Evolutionary conservation across 768 basidiomycete genomes (phyloP).

Genomic region (Leucocoprinus leucothites): DNA sequence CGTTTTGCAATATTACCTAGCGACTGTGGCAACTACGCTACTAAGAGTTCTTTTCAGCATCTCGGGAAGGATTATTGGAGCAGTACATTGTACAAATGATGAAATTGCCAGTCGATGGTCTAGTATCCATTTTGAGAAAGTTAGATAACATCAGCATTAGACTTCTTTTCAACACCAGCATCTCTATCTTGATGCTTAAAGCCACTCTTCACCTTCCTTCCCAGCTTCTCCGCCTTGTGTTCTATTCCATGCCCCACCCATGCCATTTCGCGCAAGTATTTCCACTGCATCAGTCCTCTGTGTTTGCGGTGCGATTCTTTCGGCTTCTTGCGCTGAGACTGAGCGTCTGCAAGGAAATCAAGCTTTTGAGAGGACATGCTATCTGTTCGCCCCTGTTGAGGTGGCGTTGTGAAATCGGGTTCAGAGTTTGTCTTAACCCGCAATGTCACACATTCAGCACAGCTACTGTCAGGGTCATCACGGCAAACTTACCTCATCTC

Average conservation of each 20-base stretch:
- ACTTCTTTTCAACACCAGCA: constrained; percentile 38
- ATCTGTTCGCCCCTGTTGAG: constrained; percentile 20
- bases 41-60: too few relatives aligned
- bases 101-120: too few relatives aligned
- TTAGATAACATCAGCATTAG: constrained; percentile 13
- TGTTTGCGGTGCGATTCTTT: constrained; percentile 49
- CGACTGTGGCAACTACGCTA: too few relatives aligned
- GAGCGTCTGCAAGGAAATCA: background rate
- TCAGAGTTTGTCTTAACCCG: background rate
- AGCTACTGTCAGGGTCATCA: background rate
- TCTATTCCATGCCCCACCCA: constrained; percentile 54
- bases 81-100: too few relatives aligned
- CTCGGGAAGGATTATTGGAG: too few relatives aligned
- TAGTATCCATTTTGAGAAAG: too few relatives aligned
- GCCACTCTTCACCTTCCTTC: constrained; percentile 35
- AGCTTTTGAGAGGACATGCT: constrained; percentile 14
- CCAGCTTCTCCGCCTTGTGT: constrained; percentile 35
- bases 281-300: constrained; percentile 63
- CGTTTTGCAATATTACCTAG: too few relatives aligned
- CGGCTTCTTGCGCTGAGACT: background rate
- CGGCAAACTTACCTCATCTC: too few relatives aligned
- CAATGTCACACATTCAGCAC: background rate
- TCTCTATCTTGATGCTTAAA: constrained; percentile 29
- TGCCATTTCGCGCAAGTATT: constrained; percentile 49
- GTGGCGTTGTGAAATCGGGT: background rate